These are phyloP conservation scores for Sanguinoderma infundibulare DNA, from an alignment of 1,284 basidiomycete species.

Conservation along the genomic window DNA sequence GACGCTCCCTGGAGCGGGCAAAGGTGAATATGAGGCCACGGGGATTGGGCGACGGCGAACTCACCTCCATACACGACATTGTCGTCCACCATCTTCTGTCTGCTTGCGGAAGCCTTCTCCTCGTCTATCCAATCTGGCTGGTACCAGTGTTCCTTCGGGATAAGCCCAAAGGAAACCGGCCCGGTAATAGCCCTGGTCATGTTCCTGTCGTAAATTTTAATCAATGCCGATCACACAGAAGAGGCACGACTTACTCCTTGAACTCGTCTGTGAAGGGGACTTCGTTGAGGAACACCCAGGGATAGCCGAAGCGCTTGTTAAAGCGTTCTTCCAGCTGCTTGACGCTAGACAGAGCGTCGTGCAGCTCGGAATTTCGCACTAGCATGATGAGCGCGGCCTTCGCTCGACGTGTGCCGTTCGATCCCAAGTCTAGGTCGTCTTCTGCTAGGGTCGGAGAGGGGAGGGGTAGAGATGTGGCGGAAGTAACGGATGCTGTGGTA, in stretches of 20 bases:
- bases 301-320: slow-evolving; percentile 69
- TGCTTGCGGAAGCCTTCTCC: slow-evolving; percentile 65
- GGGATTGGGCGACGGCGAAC: not conserved
- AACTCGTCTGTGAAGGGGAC: slow-evolving; percentile 75
- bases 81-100: slow-evolving; percentile 75
- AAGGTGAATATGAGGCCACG: slow-evolving; percentile 39
- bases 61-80: slow-evolving; percentile 86
- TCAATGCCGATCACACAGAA: not conserved
- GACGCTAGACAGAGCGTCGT: slow-evolving; percentile 61
- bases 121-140: slow-evolving; percentile 89
- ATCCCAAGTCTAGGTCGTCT: not conserved
- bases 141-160: slow-evolving; percentile 77
- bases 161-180: slow-evolving; percentile 47
- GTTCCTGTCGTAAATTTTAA: slow-evolving; percentile 35
- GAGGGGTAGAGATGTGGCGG: not conserved
- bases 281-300: slow-evolving; percentile 80
- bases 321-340: slow-evolving; percentile 65
- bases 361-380: slow-evolving; percentile 71
- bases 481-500: slow-evolving; percentile 5
- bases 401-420: slow-evolving; percentile 25
- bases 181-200: slow-evolving; percentile 42
- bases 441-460: slow-evolving; percentile 12
- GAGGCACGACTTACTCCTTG: slow-evolving; percentile 46
- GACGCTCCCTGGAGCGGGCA: slow-evolving; percentile 34
- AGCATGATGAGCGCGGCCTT: slow-evolving; percentile 50